A percentile compares a stretch with the other conserved stretches of the same genome.
phyloP scores from a whole-genome alignment of 495 filamentous ascomycete genomes.

The Hypoxylon crocopeplum region DNA sequence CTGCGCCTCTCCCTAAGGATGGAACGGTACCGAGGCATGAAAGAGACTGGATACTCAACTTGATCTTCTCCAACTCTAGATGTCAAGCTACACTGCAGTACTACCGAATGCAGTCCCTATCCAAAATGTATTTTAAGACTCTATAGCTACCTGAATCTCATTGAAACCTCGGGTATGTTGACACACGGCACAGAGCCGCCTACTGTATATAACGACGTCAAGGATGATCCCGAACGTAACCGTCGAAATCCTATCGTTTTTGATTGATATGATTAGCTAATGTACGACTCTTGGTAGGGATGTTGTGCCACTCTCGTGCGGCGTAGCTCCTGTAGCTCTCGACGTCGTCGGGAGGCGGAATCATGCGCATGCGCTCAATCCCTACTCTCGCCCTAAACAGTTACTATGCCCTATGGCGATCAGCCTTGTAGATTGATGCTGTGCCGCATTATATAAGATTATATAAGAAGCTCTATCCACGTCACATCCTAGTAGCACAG shows the following conservation, averaged over 20 bases:
- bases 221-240: neutral
- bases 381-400: neutral
- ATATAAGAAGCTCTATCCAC: too few species aligned
- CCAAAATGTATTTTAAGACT: neutral
- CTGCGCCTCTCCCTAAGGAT: neutral
- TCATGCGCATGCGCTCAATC: neutral
- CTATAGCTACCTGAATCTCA: neutral
- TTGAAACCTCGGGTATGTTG: neutral
- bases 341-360: neutral
- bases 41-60: neutral
- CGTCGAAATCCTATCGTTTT: neutral
- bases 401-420: neutral
- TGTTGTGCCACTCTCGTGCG: conserved; percentile 1
- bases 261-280: conserved; percentile 3
- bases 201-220: neutral
- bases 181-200: conserved; percentile 3
- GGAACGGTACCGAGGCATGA: neutral
- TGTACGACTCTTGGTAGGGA: conserved; percentile 6
- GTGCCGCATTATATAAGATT: neutral
- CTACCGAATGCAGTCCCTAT: neutral
- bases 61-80: neutral
- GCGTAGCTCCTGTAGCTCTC: conserved; percentile 8
- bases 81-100: neutral
- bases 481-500: too few species aligned
- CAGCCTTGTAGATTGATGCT: too few species aligned